Evolutionary conservation across 805 yeast species (phyloP).

Genomic region (Sungouiella thailandica): DNA sequence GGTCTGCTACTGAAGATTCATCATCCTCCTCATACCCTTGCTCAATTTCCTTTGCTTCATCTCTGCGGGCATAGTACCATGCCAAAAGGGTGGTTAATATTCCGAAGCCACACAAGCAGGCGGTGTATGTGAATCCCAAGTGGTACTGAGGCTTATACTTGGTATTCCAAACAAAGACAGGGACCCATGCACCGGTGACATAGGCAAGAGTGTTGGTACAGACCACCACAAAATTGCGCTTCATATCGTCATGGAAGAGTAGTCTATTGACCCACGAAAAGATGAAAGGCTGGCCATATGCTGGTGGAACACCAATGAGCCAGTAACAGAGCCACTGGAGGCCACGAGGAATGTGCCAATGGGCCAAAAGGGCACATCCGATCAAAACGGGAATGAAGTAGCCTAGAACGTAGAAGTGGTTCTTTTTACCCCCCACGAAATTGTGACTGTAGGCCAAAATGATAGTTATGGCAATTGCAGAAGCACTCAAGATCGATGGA

Average conservation of each 20-base stretch:
- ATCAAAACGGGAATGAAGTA: constrained; percentile 37
- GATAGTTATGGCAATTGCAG: constrained; percentile 34
- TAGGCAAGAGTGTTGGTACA: constrained; percentile 36
- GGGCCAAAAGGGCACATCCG: constrained; percentile 40
- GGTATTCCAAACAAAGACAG: constrained; percentile 38
- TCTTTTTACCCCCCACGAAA: constrained; percentile 27
- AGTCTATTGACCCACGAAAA: constrained; percentile 53
- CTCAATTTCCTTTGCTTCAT: constrained; percentile 9
- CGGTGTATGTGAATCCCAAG: constrained; percentile 33
- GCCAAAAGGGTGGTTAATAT: constrained; percentile 24
- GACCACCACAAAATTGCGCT: constrained; percentile 30
- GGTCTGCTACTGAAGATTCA: background rate
- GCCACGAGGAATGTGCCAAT: constrained; percentile 45
- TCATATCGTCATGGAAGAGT: constrained; percentile 36
- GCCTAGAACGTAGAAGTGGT: constrained; percentile 30
- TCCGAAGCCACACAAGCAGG: constrained; percentile 27
- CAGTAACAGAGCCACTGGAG: constrained; percentile 49
- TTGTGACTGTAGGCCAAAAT: constrained; percentile 33
- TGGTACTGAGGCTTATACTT: constrained; percentile 26
- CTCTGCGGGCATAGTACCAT: constrained; percentile 21
- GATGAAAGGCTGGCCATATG: constrained; percentile 53
- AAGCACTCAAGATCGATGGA: constrained; percentile 36
- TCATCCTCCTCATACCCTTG: background rate
- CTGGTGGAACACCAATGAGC: constrained; percentile 41
- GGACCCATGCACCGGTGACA: constrained; percentile 35